Evolutionary conservation across 2,329 filamentous ascomycete genomes (phyloP).

Genomic region (Penicillium sp.): DNA sequence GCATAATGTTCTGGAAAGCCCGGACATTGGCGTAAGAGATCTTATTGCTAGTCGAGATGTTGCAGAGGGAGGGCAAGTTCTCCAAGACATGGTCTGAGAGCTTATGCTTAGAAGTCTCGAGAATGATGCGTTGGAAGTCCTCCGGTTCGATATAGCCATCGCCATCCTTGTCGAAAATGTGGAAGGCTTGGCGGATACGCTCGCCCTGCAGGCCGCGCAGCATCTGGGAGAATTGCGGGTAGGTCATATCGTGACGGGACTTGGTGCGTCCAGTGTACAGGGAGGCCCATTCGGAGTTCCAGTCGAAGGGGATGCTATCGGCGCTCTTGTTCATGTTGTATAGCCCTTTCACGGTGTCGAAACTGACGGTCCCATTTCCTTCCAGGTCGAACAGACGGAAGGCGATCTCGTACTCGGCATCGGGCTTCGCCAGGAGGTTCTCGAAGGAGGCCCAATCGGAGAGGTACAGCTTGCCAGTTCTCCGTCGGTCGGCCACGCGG

Average conservation of each 20-base stretch:
- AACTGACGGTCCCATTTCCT: constrained; percentile 82
- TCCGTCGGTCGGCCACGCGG: constrained; percentile 80
- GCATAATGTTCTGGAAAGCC: constrained; percentile 97
- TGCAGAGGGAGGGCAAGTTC: constrained; percentile 90
- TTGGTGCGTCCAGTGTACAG: constrained; percentile 90
- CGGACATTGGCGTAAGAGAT: constrained; percentile 97
- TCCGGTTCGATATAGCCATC: constrained; percentile 96
- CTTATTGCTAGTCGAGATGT: constrained; percentile 87
- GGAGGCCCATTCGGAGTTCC: constrained; percentile 95
- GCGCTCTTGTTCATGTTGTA: constrained; percentile 89
- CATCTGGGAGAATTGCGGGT: constrained; percentile 98
- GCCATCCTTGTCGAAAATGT: constrained; percentile 84
- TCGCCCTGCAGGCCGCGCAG: constrained; percentile 93
- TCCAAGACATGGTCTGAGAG: constrained; percentile 93
- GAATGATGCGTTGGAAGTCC: constrained; percentile 95
- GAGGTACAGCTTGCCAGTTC: constrained; percentile 73
- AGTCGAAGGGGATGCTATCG: constrained; percentile 88
- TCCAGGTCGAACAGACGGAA: constrained; percentile 95
- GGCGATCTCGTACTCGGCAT: constrained; percentile 98
- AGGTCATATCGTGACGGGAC: constrained; percentile 88
- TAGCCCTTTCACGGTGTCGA: constrained; percentile 80
- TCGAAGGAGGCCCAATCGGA: constrained; percentile 92
- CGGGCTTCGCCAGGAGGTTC: constrained; percentile 88
- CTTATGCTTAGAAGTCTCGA: constrained; percentile 92
- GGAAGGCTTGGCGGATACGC: constrained; percentile 93